Conservation (phyloP, 2,329 filamentous ascomycete genomes). For the Pseudocercospora musae region DNA sequence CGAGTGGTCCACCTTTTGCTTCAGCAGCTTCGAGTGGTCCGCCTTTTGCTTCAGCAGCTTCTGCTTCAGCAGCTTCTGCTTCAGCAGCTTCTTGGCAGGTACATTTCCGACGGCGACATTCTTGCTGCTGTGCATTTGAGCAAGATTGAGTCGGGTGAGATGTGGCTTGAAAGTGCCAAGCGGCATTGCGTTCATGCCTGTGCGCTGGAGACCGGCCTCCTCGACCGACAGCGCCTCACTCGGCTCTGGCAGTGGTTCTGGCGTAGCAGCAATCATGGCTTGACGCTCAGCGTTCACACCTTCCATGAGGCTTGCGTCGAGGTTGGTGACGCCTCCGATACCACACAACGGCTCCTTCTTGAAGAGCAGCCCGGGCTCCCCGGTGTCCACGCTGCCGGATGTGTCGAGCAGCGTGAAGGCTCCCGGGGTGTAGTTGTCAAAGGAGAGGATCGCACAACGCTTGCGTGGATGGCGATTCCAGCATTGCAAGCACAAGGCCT, state of each 20-base stretch:
- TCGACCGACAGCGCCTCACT: neutral
- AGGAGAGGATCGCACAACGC: neutral
- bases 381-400: neutral
- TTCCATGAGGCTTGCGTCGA: neutral
- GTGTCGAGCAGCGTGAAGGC: neutral
- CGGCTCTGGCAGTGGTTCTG: neutral
- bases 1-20: neutral
- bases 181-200: slow-evolving; percentile 1
- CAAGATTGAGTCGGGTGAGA: neutral
- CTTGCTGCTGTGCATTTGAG: neutral
- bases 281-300: slow-evolving; percentile 5
- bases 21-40: neutral
- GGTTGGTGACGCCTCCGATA: neutral
- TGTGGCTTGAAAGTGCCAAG: neutral
- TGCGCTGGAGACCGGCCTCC: neutral
- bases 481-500: slow-evolving; percentile 5
- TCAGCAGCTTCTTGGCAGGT: neutral
- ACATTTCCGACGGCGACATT: neutral
- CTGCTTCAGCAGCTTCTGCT: neutral
- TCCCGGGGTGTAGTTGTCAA: neutral
- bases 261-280: slow-evolving; percentile 7
- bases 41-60: neutral
- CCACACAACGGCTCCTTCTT: neutral
- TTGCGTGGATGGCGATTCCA: neutral
- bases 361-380: neutral